Conservation (phyloP, 352 stramenopile species). For the Phytophthora sojae region DNA sequence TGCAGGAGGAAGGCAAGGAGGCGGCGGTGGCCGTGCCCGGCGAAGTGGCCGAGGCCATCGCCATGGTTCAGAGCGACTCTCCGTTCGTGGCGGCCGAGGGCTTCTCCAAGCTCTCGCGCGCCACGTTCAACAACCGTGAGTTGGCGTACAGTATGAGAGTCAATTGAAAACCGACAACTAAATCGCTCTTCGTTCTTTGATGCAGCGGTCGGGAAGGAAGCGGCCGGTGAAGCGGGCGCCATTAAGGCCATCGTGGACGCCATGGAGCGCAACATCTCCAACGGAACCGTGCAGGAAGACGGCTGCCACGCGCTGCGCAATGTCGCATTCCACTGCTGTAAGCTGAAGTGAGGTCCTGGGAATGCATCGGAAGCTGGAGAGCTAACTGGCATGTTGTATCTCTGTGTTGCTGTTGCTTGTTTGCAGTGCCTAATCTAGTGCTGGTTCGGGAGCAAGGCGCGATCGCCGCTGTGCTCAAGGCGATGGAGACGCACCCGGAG, state of each 20-base stretch:
- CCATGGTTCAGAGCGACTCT: constrained; percentile 64
- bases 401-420: neutral
- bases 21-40: constrained; percentile 43
- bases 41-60: constrained; percentile 67
- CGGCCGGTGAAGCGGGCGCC: constrained; percentile 59
- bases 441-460: constrained; percentile 68
- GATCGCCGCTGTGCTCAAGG: constrained; percentile 65
- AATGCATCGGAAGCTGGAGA: neutral
- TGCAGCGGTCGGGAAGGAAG: constrained; percentile 73
- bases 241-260: constrained; percentile 67
- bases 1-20: constrained; percentile 55
- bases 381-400: constrained; percentile 1
- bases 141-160: neutral
- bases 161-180: neutral
- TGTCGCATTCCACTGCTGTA: constrained; percentile 73
- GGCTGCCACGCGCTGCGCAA: constrained; percentile 84
- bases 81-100: constrained; percentile 64
- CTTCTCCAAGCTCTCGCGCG: constrained; percentile 75
- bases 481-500: constrained; percentile 68
- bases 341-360: constrained; percentile 3
- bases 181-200: neutral
- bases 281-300: constrained; percentile 69
- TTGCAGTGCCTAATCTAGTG: constrained; percentile 62
- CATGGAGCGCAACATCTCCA: constrained; percentile 72
- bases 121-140: constrained; percentile 83